Conservation (phyloP, 371 early-diverging fungal species). For the Syncephalis plumigaleata region DNA sequence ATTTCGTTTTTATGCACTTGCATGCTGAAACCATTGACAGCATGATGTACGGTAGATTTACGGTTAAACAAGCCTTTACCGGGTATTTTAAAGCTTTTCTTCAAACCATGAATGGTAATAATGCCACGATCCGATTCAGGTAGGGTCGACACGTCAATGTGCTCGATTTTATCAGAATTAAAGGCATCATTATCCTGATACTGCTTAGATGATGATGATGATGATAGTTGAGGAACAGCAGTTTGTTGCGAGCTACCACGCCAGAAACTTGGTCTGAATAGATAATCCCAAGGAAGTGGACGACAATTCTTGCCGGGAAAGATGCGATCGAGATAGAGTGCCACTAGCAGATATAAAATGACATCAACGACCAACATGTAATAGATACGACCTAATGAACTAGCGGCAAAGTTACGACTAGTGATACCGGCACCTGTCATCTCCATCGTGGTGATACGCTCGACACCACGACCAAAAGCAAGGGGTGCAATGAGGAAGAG, state of each 20-base stretch:
- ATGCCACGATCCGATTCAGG: conserved; percentile 11
- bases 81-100: conserved; percentile 7
- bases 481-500: conserved; percentile 14
- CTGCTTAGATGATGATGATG: too few species aligned
- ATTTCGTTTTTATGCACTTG: conserved; percentile 16
- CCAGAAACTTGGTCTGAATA: conserved; percentile 17
- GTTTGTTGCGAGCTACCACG: neutral
- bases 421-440: conserved; percentile 7
- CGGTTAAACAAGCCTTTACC: conserved; percentile 11
- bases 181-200: too few species aligned
- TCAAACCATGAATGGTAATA: conserved; percentile 9
- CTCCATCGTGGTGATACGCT: conserved; percentile 12
- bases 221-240: too few species aligned
- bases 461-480: conserved; percentile 14
- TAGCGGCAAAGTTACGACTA: conserved; percentile 6
- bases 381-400: conserved; percentile 10
- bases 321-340: conserved; percentile 17
- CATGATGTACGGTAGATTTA: conserved; percentile 14
- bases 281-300: conserved; percentile 13
- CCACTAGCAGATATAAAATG: conserved; percentile 16
- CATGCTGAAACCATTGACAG: conserved; percentile 12
- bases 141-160: conserved; percentile 7
- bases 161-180: conserved; percentile 14
- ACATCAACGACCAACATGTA: conserved; percentile 15
- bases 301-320: conserved; percentile 11